Percentiles rank a stretch among this genome's conserved stretches.
phyloP scores from a whole-genome alignment of 1,284 basidiomycete species.

The Leccinum proliferum region DNA sequence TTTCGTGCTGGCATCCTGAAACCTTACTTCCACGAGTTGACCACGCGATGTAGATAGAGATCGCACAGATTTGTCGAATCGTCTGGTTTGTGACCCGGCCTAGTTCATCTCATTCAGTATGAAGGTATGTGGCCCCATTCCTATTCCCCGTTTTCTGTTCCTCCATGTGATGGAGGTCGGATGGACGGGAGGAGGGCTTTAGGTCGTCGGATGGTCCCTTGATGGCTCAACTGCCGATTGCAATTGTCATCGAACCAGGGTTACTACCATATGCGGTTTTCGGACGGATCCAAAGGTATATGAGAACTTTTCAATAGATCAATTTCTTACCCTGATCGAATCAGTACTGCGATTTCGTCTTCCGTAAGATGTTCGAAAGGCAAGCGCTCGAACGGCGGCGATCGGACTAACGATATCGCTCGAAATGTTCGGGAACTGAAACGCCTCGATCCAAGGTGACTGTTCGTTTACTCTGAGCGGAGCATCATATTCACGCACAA shows the following conservation, averaged over 20 bases:
- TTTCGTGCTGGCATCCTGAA: not conserved
- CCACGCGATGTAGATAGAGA: constrained; percentile 42
- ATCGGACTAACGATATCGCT: constrained; percentile 37
- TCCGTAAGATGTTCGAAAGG: constrained; percentile 76
- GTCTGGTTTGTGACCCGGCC: constrained; percentile 16
- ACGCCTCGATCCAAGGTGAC: constrained; percentile 56
- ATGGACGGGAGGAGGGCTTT: too few relatives aligned
- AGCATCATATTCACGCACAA: constrained; percentile 10
- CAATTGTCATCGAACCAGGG: constrained; percentile 67
- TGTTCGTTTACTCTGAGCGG: constrained; percentile 4
- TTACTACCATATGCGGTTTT: constrained; percentile 70
- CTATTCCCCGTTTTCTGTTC: constrained; percentile 6
- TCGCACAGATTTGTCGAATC: constrained; percentile 56
- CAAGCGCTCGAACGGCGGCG: constrained; percentile 43
- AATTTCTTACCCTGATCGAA: constrained; percentile 14
- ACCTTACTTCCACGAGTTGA: constrained; percentile 18
- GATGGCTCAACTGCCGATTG: constrained; percentile 69
- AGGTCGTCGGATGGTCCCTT: constrained; percentile 41
- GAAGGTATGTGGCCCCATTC: constrained; percentile 39
- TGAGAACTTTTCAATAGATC: constrained; percentile 6
- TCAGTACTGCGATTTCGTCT: constrained; percentile 75
- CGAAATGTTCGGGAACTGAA: constrained; percentile 61
- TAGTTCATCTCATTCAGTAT: constrained; percentile 75
- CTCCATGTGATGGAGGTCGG: constrained; percentile 35
- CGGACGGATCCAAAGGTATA: constrained; percentile 65